Base-by-base conservation (phyloP, 768 basidiomycete species). In the Harrya chromipes region DNA sequence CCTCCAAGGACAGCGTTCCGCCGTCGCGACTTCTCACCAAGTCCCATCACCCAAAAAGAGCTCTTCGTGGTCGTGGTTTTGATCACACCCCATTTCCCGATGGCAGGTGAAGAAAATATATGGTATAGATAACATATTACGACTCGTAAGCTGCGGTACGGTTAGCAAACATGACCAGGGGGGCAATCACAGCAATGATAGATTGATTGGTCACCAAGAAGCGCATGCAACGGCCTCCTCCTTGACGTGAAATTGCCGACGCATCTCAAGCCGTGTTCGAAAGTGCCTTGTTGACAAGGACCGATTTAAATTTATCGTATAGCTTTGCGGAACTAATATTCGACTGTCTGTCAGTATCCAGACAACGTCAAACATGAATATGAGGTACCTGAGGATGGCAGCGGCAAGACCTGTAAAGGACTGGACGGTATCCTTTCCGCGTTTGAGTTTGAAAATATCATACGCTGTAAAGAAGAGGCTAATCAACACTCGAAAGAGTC, bases 391-490 rank as follows among this genome's bases (percentile, higher is more conserved):
- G 50, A 93, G 70, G 46, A 86, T 70, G 14, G 85, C 90, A 41
- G 89, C 78, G 21, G 72, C 72, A 40, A 93, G 72, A 20, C 90
- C 90, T 29, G 81, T 70, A 53, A 85, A 65, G 3, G 88, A 75
- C 66, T 87, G 82, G 9, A 87, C 68, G 19, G 78, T 68, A 43
- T 81, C 76, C 57, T 74, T 79, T 37, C 75, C 84, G 17, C 81
- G 76, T 58, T 81, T 79, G 52, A 91, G 58, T 50, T 74, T 73
- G 73, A 91, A 90, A n/a, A 91, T 67, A 46, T 90, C 84, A 62
- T 87, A 93, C 6, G 87, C 90, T 92, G 59, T 34, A 42, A 52
- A n/a, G 39, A 52, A n/a, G 39, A 34, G 21, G 14, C 26, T 2
- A 17, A 51, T 64, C 48, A 53, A 38, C 31, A 48, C 31, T 21